phyloP scores from a whole-genome alignment of 208 protist genomes.

The Leptomonas pyrrhocoris region DNA sequence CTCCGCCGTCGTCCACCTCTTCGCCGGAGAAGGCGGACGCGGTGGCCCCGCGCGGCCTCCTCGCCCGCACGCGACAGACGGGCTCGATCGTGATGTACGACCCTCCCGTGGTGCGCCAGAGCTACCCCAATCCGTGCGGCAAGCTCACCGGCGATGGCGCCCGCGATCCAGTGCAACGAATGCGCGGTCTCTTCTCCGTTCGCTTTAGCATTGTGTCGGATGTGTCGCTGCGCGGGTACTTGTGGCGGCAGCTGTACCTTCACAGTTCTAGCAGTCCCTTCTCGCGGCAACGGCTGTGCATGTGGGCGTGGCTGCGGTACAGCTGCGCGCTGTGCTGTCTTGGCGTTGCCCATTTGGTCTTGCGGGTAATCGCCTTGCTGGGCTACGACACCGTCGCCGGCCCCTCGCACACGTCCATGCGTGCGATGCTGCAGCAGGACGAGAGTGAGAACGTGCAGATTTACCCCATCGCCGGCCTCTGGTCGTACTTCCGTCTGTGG shows the following conservation, averaged over 20 bases:
- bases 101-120: constrained; percentile 37
- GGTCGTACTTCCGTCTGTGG: constrained; percentile 30
- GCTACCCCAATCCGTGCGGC: constrained; percentile 15
- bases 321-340: constrained; percentile 16
- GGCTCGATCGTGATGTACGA: constrained; percentile 48
- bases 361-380: constrained; percentile 21
- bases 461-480: constrained; percentile 14
- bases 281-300: not conserved
- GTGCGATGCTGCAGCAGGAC: constrained; percentile 19
- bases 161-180: constrained; percentile 36
- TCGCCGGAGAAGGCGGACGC: not conserved
- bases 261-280: not conserved
- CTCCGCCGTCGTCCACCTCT: not conserved
- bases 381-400: constrained; percentile 28
- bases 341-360: constrained; percentile 8
- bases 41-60: constrained; percentile 15
- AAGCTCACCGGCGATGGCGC: constrained; percentile 29
- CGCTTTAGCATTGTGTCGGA: constrained; percentile 63
- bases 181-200: constrained; percentile 64
- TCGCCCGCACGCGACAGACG: constrained; percentile 36
- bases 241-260: constrained; percentile 23
- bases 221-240: constrained; percentile 31
- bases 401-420: constrained; percentile 17
- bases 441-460: constrained; percentile 30
- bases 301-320: constrained; percentile 30